Evolutionary conservation across 2,329 filamentous ascomycete species (phyloP).

Genomic region (Davidsoniella eucalypti): DNA sequence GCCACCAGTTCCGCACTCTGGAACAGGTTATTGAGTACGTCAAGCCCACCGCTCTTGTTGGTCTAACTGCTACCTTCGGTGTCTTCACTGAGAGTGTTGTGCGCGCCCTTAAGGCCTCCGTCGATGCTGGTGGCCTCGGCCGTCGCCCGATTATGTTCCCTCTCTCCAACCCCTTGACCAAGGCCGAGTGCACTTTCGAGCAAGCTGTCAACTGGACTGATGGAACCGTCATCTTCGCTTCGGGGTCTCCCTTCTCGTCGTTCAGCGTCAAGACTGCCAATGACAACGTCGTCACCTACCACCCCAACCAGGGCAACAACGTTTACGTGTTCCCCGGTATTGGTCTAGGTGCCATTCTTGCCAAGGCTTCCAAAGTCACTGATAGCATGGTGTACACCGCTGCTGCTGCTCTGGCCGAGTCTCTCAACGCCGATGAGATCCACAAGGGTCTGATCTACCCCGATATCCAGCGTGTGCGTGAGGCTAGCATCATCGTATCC

Average conservation of each 20-base stretch:
- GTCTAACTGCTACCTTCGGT: conserved; percentile 83
- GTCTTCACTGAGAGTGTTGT: conserved; percentile 84
- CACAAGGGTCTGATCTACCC: conserved; percentile 79
- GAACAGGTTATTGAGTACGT: conserved; percentile 90
- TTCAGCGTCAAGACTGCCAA: conserved; percentile 47
- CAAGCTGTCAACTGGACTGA: conserved; percentile 83
- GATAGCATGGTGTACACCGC: conserved; percentile 96
- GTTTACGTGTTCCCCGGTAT: conserved; percentile 95
- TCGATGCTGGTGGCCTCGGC: conserved; percentile 48
- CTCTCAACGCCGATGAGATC: conserved; percentile 67
- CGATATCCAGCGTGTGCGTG: conserved; percentile 75
- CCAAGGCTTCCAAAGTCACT: conserved; percentile 72
- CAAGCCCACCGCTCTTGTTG: conserved; percentile 85
- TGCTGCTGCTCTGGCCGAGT: conserved; percentile 61
- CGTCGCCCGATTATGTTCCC: conserved; percentile 86
- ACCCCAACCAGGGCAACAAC: conserved; percentile 72
- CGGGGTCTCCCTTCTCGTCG: conserved; percentile 76
- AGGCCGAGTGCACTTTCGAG: conserved; percentile 91
- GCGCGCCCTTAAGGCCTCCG: conserved; percentile 47
- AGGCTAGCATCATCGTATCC: conserved; percentile 73
- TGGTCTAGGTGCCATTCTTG: conserved; percentile 80
- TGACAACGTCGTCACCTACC: conserved; percentile 45
- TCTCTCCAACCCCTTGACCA: conserved; percentile 86
- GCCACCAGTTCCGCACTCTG: conserved; percentile 58
- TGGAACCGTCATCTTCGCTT: conserved; percentile 82